These are phyloP conservation scores for Dendrobium catenatum DNA, from an alignment of 106 monocot genomes.

Conservation along the genomic window DNA sequence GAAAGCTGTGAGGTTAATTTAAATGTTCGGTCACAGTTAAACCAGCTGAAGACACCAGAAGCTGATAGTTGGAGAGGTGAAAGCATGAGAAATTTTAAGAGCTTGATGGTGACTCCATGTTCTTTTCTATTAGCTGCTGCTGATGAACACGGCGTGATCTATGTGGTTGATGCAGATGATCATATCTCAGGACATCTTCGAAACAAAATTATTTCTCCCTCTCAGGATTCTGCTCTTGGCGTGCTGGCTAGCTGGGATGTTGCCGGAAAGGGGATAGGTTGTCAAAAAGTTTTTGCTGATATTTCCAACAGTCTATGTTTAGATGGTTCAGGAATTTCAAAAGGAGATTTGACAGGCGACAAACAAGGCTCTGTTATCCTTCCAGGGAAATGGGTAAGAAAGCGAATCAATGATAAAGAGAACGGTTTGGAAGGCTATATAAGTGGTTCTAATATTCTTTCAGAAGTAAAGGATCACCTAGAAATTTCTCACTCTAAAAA, in stretches of 20 bases:
- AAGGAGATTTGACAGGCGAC: constrained; percentile 6
- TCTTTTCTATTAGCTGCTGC: constrained; percentile 44
- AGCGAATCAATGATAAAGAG: constrained; percentile 13
- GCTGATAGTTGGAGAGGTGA: constrained; percentile 9
- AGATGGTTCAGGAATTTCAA: neutral
- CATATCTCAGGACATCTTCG: constrained; percentile 27
- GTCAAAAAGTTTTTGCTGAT: constrained; percentile 22
- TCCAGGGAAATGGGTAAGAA: constrained; percentile 19
- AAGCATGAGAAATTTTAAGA: constrained; percentile 33
- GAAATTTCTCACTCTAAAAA: constrained; percentile 10
- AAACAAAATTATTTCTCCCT: constrained; percentile 7
- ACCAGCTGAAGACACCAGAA: constrained; percentile 1
- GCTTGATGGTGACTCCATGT: constrained; percentile 46
- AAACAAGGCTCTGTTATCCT: constrained; percentile 4
- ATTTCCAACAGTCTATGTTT: constrained; percentile 8
- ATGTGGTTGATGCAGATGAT: constrained; percentile 38
- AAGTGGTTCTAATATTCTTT: constrained; percentile 35
- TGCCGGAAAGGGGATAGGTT: constrained; percentile 55
- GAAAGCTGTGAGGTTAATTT: constrained; percentile 18
- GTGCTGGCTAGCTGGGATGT: constrained; percentile 44
- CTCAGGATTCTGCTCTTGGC: constrained; percentile 23
- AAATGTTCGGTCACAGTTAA: constrained; percentile 4
- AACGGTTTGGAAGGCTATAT: constrained; percentile 4
- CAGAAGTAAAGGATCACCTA: constrained; percentile 1
- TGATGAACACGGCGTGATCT: constrained; percentile 69